These are phyloP conservation scores for Thelonectria olida DNA, from an alignment of 2,329 filamentous ascomycete species.

Conservation along the genomic window DNA sequence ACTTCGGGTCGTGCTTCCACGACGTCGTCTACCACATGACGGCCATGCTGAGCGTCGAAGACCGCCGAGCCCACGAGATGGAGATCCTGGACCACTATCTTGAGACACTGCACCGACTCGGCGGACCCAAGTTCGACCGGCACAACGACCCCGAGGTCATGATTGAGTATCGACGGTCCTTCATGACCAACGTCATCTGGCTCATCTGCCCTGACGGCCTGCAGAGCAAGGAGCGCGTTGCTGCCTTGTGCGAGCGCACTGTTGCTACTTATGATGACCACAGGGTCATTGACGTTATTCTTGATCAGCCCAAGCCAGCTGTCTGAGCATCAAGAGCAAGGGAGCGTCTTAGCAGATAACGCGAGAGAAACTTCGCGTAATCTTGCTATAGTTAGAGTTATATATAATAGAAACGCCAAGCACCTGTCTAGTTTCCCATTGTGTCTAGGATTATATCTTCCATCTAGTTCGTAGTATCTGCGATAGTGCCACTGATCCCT, in stretches of 20 bases:
- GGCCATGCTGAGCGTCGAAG: constrained; percentile 48
- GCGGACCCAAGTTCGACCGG: constrained; percentile 16
- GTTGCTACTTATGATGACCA: constrained; percentile 49
- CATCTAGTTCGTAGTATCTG: too few relatives aligned
- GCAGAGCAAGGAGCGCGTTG: constrained; percentile 48
- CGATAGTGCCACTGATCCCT: too few relatives aligned
- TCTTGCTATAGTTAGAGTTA: too few relatives aligned
- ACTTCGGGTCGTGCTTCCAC: constrained; percentile 54
- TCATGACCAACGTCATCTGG: constrained; percentile 37
- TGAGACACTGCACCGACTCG: constrained; percentile 14
- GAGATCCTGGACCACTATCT: constrained; percentile 35
- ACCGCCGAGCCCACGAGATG: constrained; percentile 51
- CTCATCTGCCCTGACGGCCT: constrained; percentile 34
- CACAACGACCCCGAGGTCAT: constrained; percentile 34
- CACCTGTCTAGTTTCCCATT: too few relatives aligned
- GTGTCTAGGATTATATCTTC: too few relatives aligned
- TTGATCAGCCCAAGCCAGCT: constrained; percentile 14
- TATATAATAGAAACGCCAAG: too few relatives aligned
- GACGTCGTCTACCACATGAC: constrained; percentile 54
- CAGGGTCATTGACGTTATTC: constrained; percentile 45
- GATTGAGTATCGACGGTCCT: constrained; percentile 38
- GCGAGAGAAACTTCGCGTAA: too few relatives aligned
- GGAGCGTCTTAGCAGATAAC: too few relatives aligned
- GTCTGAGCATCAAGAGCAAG: too few relatives aligned
- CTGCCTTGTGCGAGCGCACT: constrained; percentile 44